Evolutionary conservation across 768 basidiomycete genomes (phyloP), one percentile per base, ranked within the genome.

Genomic region (Lactarius pseudohatsudake): DNA sequence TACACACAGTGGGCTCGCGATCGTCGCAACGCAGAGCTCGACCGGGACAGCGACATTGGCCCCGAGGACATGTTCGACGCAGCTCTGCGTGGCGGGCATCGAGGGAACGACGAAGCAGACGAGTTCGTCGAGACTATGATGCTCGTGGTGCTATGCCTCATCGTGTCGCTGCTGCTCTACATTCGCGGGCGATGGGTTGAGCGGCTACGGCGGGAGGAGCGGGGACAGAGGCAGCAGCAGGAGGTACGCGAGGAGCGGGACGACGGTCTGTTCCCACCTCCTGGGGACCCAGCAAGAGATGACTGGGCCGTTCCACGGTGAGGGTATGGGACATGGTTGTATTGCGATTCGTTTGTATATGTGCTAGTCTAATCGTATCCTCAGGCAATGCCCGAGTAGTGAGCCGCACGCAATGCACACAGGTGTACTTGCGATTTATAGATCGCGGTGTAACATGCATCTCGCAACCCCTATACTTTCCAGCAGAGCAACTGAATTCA

Each of bases 1-100:
- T 36, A 32, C 47, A 55, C 72, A 22, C 75, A 92, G 87, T 94
- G 91, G 90, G 91, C 91, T 32, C 81, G 87, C 64, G 88, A 91
- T 11, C 84, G 88, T 55, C 81, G 88, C 69, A 85, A 85, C 59
- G 86, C 85, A 3, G 91, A 91, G 67, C 83, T 83, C 63, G 90
- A 90, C 34, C 84, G 86, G 30, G 89, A 92, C 34, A 80, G 81
- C 59, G 92, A 93, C 65, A 87, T 87, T 69, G 88, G 87, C 9
- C 87, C 91, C 0, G 93, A 95, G 57, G 92, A 93, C 72, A 92
- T 92, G 75, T 89, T 88, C 70, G 91, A 92, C 34, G 89, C 81
- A 3, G 83, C 85, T 5, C 65, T 86, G 69, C 83, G 88, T 28
- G 84, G 85, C 16, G 82, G 84, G 4, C 77, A 83, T 59, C 82